Evolutionary conservation across 345 rosid genomes (phyloP), one percentile per base, ranked within the genome.

Genomic region (Aegle marmelos): DNA sequence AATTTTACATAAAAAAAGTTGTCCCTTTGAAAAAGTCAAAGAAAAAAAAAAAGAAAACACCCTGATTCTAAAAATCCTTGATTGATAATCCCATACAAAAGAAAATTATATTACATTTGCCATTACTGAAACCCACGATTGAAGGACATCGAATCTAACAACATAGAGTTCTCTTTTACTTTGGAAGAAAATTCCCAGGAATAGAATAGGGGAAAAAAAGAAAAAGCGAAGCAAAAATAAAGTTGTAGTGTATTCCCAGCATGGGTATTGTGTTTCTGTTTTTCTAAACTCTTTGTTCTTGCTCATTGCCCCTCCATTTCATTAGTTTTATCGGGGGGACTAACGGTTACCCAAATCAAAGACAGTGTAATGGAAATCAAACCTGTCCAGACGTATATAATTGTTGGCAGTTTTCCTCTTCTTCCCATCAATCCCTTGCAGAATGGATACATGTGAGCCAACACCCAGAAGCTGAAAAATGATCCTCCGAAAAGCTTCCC

Each of bases 381-480:
- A 8, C 94, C 97, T 0, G 97, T 75, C 98, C 98, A 94, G 22
- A 94, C 97, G 41, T 80, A 94, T 5, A 92, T 91, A 62, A 94
- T 90, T 1, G 96, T 92, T 0, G 97, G 98, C 76, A 94, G 90
- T 39, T 89, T 91, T 74, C 98, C 97, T 85, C 90, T 89, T 60
- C 96, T 88, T 25, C 97, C 98, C 87, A 92, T 74, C 91, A 94
- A 79, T 10, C 98, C 98, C 80, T 94, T 94, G 64, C 86, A 75
- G 77, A 91, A 91, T 17, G 98, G 98, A 60, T 89, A 91, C 97
- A 93, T 88, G 76, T 94, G 99, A 76, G 90, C 83, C 86, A 95
- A 80, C 5, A 93, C 99, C 99, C 97, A 93, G 79, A 91, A 86
- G 79, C 97, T 92, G 80, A 95, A 95, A 80, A 93, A 95, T 10